Evolutionary conservation across 306 rosid species (phyloP), one percentile per base, ranked within the genome.

Genomic region (Prunus salicina): DNA sequence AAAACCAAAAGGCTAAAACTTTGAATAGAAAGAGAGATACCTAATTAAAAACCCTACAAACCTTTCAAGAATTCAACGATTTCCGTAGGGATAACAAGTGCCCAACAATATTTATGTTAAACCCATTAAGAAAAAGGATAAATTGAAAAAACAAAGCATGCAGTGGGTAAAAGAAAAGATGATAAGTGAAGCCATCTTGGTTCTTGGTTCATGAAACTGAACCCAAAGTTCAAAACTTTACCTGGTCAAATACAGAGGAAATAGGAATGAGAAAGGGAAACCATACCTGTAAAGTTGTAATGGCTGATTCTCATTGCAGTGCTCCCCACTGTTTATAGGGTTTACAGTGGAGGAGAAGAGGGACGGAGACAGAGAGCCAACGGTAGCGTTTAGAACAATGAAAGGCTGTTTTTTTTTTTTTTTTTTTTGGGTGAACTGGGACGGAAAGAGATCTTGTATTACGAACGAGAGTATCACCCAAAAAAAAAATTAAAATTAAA

Each of bases 361-460:
- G 15, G 55, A 60, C 27, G 25, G 52, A 34, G 64, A 20, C 12
- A 34, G 68, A 13, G 25, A 72, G n/a, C 57, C 67, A 43, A 72
- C 74, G 74, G 82, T 46, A 43, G 73, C 78, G 77, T 78, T 71
- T 10, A 49, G 20, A 53, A 51, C 73, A 72, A 71, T n/a, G 67
- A 63, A 78, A 18, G 24, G 53, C 0, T 34, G 8, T 5, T 34
- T 34, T 34, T 34, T 34, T 34, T 6, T 38, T 38, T 38, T 34
- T 38, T 34, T 34, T 34, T 34, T 34, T 34, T 0, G 8, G 8
- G 9, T 38, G 43, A 38, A 38, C 43, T 7, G 43, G 43, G 43
- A 38, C 7, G 43, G 43, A 38, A 38, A 38, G 43, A 38, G 43
- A 38, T 38, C 43, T 38, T 38, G 43, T 38, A 38, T 38, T 38